Percentiles rank a stretch among this genome's conserved stretches.
phyloP scores from a whole-genome alignment of 495 filamentous ascomycete species.

The Aspergillus steynii region DNA sequence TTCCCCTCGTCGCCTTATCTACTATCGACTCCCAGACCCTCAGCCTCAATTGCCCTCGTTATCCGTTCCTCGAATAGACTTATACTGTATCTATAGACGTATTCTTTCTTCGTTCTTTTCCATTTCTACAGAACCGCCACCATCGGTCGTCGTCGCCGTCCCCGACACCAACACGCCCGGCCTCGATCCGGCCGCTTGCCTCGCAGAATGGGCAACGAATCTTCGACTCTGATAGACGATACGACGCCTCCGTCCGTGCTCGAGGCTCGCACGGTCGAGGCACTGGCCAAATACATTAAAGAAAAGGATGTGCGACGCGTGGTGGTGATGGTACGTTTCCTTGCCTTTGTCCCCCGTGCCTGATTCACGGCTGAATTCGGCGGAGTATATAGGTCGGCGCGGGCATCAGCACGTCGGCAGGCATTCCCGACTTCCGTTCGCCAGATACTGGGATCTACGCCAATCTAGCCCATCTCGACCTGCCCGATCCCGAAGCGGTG shows the following conservation, averaged over 20 bases:
- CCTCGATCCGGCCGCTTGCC: slow-evolving; percentile 21
- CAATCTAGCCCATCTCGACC: slow-evolving; percentile 79
- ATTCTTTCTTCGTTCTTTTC: background rate
- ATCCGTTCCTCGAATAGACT: background rate
- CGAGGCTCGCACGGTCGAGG: slow-evolving; percentile 63
- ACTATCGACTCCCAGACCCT: background rate
- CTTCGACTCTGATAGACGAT: slow-evolving; percentile 62
- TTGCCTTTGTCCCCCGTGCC: slow-evolving; percentile 1
- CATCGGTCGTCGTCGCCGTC: slow-evolving; percentile 40
- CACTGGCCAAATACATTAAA: slow-evolving; percentile 74
- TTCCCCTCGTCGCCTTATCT: background rate
- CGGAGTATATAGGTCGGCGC: slow-evolving; percentile 43
- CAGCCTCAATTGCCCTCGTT: slow-evolving; percentile 1
- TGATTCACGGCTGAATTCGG: slow-evolving; percentile 1
- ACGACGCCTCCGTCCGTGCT: slow-evolving; percentile 64
- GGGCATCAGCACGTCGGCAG: slow-evolving; percentile 74
- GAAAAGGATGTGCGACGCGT: slow-evolving; percentile 64
- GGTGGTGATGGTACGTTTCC: slow-evolving; percentile 67
- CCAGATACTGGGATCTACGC: slow-evolving; percentile 85
- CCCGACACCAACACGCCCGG: slow-evolving; percentile 26
- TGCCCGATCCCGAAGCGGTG: slow-evolving; percentile 73
- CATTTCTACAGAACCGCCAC: slow-evolving; percentile 12
- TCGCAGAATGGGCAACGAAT: slow-evolving; percentile 68
- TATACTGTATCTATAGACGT: background rate
- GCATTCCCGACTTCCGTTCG: slow-evolving; percentile 86